These are phyloP conservation scores for Metarhizium robertsii DNA, from an alignment of 2,329 filamentous ascomycete species.

Conservation along the genomic window DNA sequence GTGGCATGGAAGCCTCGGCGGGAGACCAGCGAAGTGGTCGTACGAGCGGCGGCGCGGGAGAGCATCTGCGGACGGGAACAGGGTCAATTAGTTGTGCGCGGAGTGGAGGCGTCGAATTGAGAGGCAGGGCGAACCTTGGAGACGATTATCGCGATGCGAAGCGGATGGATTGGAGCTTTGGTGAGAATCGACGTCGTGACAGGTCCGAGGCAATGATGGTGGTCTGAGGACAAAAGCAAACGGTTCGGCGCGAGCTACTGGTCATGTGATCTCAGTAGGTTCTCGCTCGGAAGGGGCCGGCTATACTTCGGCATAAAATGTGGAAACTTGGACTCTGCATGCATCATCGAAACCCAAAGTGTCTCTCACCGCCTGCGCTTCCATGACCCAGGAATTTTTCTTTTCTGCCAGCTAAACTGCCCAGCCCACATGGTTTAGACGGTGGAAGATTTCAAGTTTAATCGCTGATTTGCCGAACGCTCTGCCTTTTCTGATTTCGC, in stretches of 20 bases:
- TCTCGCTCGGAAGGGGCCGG: slow-evolving; percentile 1
- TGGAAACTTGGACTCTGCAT: background rate
- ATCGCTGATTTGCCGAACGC: slow-evolving; percentile 4
- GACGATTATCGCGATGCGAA: slow-evolving; percentile 13
- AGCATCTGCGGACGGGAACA: slow-evolving; percentile 56
- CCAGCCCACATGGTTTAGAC: slow-evolving; percentile 13
- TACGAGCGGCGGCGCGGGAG: slow-evolving; percentile 58
- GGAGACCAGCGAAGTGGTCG: slow-evolving; percentile 61
- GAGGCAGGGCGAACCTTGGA: slow-evolving; percentile 11
- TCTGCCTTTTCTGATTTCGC: background rate
- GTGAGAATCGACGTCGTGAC: slow-evolving; percentile 15
- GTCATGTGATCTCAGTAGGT: background rate
- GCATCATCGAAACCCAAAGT: background rate
- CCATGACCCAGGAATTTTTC: slow-evolving; percentile 8
- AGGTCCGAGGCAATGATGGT: slow-evolving; percentile 19
- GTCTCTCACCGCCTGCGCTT: slow-evolving; percentile 15
- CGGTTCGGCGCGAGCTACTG: slow-evolving; percentile 9
- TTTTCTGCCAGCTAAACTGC: slow-evolving; percentile 16
- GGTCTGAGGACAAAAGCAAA: slow-evolving; percentile 23
- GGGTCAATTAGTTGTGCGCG: slow-evolving; percentile 30
- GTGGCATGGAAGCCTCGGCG: slow-evolving; percentile 93
- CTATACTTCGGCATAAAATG: background rate
- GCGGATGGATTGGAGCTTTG: slow-evolving; percentile 16
- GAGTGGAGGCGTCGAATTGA: background rate
- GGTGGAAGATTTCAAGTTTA: slow-evolving; percentile 1